phyloP scores from a whole-genome alignment of 495 filamentous ascomycete genomes.

The Podospora australis region DNA sequence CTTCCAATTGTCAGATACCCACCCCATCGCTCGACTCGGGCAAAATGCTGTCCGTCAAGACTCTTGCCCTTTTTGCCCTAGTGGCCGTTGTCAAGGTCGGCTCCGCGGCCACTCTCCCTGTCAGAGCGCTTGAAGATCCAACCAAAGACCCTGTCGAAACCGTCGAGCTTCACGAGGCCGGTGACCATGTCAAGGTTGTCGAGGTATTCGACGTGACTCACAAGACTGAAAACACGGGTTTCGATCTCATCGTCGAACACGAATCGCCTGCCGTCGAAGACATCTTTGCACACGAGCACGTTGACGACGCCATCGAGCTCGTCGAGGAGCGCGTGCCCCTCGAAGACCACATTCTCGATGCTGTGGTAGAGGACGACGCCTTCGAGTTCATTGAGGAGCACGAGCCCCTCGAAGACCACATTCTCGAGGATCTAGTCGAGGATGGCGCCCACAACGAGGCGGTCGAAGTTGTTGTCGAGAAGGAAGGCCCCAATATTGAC shows the following conservation, averaged over 20 bases:
- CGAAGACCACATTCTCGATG: background rate
- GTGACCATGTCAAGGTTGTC: background rate
- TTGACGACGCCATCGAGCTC: background rate
- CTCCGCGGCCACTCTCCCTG: background rate
- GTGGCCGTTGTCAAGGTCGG: background rate
- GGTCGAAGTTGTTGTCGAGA: background rate
- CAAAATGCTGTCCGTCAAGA: background rate
- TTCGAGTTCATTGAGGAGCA: background rate
- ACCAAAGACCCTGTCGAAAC: background rate
- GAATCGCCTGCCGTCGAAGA: too few species aligned
- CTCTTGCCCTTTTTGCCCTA: background rate
- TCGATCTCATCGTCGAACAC: background rate
- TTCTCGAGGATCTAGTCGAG: background rate
- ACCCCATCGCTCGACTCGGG: background rate
- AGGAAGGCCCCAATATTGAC: too few species aligned
- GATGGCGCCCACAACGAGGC: background rate
- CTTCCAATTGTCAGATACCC: background rate
- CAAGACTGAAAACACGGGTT: too few species aligned
- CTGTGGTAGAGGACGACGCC: background rate
- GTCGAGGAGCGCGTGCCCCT: background rate
- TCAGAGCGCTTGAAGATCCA: background rate
- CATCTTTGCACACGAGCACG: background rate
- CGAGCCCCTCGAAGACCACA: background rate
- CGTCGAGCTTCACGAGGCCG: background rate
- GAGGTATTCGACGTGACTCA: too few species aligned